These are phyloP conservation scores for Aegilops tauschii DNA, from an alignment of 176 grass and related monocot species.

Conservation along the genomic window DNA sequence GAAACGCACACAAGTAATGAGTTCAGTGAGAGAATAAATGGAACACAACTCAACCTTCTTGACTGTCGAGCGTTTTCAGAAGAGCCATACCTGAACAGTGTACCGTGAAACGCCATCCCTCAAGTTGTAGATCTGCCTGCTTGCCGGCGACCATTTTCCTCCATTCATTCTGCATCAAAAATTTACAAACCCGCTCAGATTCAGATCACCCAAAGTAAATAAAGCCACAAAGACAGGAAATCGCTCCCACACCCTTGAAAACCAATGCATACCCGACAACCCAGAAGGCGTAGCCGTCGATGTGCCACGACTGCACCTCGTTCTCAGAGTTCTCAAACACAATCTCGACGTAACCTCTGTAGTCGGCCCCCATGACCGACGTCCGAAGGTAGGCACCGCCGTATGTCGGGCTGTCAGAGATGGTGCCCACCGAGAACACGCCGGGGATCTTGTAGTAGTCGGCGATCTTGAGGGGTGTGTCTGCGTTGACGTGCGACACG, in stretches of 20 bases:
- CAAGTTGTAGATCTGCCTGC: slow-evolving; percentile 74
- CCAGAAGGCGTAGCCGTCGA: slow-evolving; percentile 90
- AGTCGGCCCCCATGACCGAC: slow-evolving; percentile 71
- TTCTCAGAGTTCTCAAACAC: slow-evolving; percentile 82
- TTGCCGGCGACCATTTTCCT: slow-evolving; percentile 70
- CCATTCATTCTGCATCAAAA: slow-evolving; percentile 70
- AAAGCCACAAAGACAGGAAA: background rate
- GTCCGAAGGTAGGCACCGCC: slow-evolving; percentile 60
- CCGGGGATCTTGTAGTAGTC: slow-evolving; percentile 90
- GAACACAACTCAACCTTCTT: background rate
- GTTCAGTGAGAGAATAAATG: background rate
- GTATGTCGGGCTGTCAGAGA: slow-evolving; percentile 44
- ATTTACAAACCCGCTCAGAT: background rate
- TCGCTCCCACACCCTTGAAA: too few relatives aligned
- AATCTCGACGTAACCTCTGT: slow-evolving; percentile 78
- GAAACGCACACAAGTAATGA: background rate
- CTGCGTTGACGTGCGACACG: slow-evolving; percentile 54
- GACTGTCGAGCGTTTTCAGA: background rate
- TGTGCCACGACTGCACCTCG: slow-evolving; percentile 85
- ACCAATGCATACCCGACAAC: slow-evolving; percentile 63
- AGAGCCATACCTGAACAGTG: slow-evolving; percentile 63
- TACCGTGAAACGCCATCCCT: slow-evolving; percentile 77
- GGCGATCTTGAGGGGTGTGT: slow-evolving; percentile 88
- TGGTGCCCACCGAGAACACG: slow-evolving; percentile 62
- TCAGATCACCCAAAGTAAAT: background rate